Evolutionary conservation across 192 early-diverging fungal species (phyloP), one percentile per base, ranked within the genome.

Genomic region (Neocallimastix lanati): DNA sequence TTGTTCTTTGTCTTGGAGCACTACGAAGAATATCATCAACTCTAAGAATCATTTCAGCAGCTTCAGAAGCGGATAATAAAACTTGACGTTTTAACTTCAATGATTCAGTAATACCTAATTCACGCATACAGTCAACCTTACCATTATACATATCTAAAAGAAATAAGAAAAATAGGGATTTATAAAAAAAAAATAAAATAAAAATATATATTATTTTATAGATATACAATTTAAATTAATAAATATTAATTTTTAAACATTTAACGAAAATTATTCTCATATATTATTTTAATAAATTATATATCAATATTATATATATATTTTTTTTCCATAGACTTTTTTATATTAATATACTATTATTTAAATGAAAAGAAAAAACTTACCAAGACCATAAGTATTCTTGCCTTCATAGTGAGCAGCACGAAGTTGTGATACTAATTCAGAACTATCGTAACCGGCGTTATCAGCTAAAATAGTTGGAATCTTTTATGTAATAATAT

Each of bases 21-120:
- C 94, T 94, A 80, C 96, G 93, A 85, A 99, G 94, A 81, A 99
- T 99, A 85, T 99, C 93, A 84, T 99, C 96, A 15, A 99, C 96
- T 78, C 97, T 91, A 79, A 99, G 87, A 84, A 99, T 97, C 93
- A 96, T 94, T 84, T 98, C 96, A 15, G 95, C 93, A 2, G 96
- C 97, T 86, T 99, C 97, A 13, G 94, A 90, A 16, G 97, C 96
- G 83, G 92, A 93, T 79, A 96, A 86, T 35, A 99, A 87, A 29
- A 98, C 96, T 85, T 94, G 93, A 77, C 92, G 90, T 89, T 99
- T 99, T 77, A 98, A 89, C 87, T 97, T 99, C 90, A 91, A 98
- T 28, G 93, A 94, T 85, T 99, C 97, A 50, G 95, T 97, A 83
- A 99, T 94, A 27, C 95, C 95, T 80, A 95, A 87, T 77, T 88